Evolutionary conservation across 768 basidiomycete species (phyloP), one percentile per base, ranked within the genome.

Genomic region (Tubosaeta brunneosetosa): DNA sequence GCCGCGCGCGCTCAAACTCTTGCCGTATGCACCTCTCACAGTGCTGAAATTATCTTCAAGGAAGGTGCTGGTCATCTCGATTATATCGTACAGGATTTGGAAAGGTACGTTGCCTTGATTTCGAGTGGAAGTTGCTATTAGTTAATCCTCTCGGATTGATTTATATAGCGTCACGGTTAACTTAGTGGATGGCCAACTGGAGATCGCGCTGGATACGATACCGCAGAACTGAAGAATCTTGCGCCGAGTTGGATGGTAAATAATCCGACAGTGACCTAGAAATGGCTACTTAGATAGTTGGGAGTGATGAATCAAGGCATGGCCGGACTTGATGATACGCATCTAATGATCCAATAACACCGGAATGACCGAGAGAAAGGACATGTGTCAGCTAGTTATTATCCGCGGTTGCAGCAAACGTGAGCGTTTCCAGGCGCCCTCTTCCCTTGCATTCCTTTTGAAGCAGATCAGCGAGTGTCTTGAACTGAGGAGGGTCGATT

Each of bases 401-500:
- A 26, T 62, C 67, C 1, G 82, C 79, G 6, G 81, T 85, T 1
- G 85, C 85, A 40, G 87, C 78, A 55, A 88, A 83, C 12, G 83
- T 76, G 61, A 91, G 65, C 1, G 93, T 94, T 70, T 97, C 95
- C 37, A 97, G 74, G 47, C 88, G 77, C 1, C 92, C 91, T 58
- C 81, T 80, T 16, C 91, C 91, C 68, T 95, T 94, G 65, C 86
- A 87, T 65, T 97, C 90, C 65, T 88, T 90, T 67, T 94, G 90
- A 53, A 98, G 71, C 38, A 98, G 70, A 55, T 98, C 95, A 61
- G 87, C 90, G 58, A 99, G 80, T 17, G 87, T 77, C 33, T 90
- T 84, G 80, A 97, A 95, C 60, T 90, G 86, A 38, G 88, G 82
- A 5, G 97, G 95, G 66, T 97, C 94, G 55, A 98, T 97, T 50